A percentile compares a stretch with the other conserved stretches of the same genome.
Evolutionary conservation across 805 yeast genomes (phyloP).

Genomic region (Kuraishia hungarica): DNA sequence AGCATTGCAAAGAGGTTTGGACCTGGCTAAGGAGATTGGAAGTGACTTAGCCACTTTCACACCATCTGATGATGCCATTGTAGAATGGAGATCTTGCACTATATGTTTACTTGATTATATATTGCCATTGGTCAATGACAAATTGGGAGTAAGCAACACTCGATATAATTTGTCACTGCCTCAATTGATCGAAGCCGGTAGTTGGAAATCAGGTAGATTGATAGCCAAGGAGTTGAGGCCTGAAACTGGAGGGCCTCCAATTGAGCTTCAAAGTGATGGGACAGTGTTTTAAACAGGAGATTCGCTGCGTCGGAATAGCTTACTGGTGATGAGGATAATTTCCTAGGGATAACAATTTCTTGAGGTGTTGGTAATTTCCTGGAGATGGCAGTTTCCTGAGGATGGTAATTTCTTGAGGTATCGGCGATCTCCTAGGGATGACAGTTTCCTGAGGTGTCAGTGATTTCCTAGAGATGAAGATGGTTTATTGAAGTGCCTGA

Average conservation of each 20-base stretch:
- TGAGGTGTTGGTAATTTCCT: too few species aligned
- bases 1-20: conserved; percentile 27
- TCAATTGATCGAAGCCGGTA: conserved; percentile 60
- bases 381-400: too few species aligned
- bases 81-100: conserved; percentile 61
- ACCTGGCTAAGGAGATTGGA: conserved; percentile 17
- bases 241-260: conserved; percentile 51
- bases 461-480: too few species aligned
- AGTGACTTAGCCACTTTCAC: conserved; percentile 31
- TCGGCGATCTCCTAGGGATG: too few species aligned
- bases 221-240: conserved; percentile 46
- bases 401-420: too few species aligned
- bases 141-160: conserved; percentile 24
- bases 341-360: background rate
- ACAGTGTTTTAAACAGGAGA: conserved; percentile 39
- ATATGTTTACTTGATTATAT: conserved; percentile 47
- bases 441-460: too few species aligned
- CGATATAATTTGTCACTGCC: conserved; percentile 33
- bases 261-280: conserved; percentile 53
- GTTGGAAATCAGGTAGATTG: conserved; percentile 59
- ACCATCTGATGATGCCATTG: conserved; percentile 51
- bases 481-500: too few species aligned
- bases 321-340: background rate
- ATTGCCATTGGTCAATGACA: conserved; percentile 41
- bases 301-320: too few species aligned